A percentile compares a stretch with the other conserved stretches of the same genome.
phyloP scores from a whole-genome alignment of 495 filamentous ascomycete species.

The Podospora comata region DNA sequence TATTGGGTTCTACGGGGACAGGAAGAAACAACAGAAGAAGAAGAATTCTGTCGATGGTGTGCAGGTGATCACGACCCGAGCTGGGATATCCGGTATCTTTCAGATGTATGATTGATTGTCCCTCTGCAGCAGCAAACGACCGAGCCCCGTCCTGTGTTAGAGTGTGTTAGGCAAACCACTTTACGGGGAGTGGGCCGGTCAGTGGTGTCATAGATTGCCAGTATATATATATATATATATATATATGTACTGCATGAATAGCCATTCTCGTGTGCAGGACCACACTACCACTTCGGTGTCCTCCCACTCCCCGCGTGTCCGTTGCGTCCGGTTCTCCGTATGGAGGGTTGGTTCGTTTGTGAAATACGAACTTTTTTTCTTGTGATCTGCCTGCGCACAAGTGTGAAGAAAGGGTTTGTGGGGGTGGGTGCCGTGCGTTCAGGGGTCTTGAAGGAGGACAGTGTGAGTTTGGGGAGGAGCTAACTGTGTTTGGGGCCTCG shows the following conservation, averaged over 20 bases:
- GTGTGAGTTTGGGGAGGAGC: neutral
- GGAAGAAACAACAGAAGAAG: no score
- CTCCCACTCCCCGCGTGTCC: constrained; percentile 9
- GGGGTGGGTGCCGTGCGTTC: no score
- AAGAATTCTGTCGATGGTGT: no score
- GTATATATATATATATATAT: no score
- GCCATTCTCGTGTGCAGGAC: neutral
- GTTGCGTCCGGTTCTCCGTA: constrained; percentile 6
- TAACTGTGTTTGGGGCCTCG: neutral
- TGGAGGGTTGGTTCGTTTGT: neutral
- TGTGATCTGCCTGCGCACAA: neutral
- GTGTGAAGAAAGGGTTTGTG: neutral
- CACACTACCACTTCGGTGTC: neutral
- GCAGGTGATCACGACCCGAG: neutral
- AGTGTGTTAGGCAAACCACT: no score
- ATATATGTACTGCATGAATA: neutral
- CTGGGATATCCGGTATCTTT: neutral
- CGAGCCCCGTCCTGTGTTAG: no score
- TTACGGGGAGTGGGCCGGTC: neutral
- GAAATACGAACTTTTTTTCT: neutral
- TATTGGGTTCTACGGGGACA: neutral
- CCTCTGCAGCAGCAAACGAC: no score
- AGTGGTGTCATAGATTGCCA: neutral
- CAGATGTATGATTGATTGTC: no score
- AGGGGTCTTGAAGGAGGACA: neutral